Conservation (phyloP, 2,329 filamentous ascomycete genomes). For the Aspergillus latus region DNA sequence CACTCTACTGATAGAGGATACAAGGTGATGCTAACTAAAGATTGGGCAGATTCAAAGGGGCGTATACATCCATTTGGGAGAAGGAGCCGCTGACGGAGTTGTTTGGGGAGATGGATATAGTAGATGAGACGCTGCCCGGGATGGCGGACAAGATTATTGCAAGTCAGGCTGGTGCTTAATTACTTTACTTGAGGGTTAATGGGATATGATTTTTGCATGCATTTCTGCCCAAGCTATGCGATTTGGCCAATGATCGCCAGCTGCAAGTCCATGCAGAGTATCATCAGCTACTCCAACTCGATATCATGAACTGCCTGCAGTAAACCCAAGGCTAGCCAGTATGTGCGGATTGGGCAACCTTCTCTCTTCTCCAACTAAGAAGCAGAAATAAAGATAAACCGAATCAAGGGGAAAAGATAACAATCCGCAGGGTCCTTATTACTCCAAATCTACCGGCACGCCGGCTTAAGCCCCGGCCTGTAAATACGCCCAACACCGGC, state of each 20-base stretch:
- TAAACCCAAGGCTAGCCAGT: neutral
- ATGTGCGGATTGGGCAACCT: neutral
- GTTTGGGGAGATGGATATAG: conserved; percentile 32
- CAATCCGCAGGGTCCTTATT: neutral
- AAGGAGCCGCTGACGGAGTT: conserved; percentile 26
- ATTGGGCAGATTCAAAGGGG: conserved; percentile 26
- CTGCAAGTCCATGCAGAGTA: neutral
- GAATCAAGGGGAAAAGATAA: neutral
- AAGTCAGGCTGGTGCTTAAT: neutral
- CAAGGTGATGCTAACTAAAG: neutral
- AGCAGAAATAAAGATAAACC: neutral
- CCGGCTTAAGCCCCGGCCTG: neutral
- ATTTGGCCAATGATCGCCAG: too few relatives aligned
- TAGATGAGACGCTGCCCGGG: conserved; percentile 25
- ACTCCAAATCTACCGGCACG: neutral
- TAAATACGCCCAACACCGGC: neutral
- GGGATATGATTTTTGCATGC: neutral
- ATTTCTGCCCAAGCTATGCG: too few relatives aligned
- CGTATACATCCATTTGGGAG: conserved; percentile 27
- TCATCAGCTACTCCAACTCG: neutral
- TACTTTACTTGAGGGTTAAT: neutral
- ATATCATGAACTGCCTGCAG: neutral
- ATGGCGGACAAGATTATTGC: conserved; percentile 34
- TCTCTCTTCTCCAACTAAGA: neutral
- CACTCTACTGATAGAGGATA: neutral